Conservation (phyloP, 257 asterid species). For the Jacaranda copaia region DNA sequence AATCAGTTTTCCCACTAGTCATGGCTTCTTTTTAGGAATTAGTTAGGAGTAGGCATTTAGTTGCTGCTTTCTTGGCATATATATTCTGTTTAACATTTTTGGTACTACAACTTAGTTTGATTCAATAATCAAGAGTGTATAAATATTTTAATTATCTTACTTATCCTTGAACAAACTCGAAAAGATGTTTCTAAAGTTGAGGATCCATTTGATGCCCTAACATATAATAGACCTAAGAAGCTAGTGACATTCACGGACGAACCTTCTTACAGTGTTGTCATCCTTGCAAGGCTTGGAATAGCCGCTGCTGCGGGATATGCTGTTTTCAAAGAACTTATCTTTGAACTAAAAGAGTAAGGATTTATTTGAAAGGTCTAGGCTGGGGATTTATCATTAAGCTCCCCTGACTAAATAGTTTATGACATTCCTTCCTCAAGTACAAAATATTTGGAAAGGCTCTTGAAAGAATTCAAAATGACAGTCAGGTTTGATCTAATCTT, state of each 20-base stretch:
- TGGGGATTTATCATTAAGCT: neutral
- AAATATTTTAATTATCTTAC: conserved; percentile 5
- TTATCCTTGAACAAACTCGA: conserved; percentile 42
- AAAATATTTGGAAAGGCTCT: conserved; percentile 69
- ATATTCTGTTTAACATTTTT: neutral
- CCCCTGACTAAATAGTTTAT: neutral
- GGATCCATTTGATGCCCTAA: conserved; percentile 72
- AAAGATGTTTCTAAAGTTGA: conserved; percentile 60
- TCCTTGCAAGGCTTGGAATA: conserved; percentile 68
- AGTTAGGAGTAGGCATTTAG: too few species aligned
- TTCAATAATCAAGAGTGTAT: neutral
- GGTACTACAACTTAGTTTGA: neutral
- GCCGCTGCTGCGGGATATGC: conserved; percentile 72
- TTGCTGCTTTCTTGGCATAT: too few species aligned
- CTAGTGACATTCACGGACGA: conserved; percentile 72
- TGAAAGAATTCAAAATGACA: conserved; percentile 62
- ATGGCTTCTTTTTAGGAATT: too few species aligned
- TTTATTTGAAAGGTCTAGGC: neutral
- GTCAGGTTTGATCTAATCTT: conserved; percentile 55
- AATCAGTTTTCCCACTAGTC: neutral
- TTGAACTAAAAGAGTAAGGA: conserved; percentile 69
- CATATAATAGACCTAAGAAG: conserved; percentile 70
- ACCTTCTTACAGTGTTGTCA: conserved; percentile 61
- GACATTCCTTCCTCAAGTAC: conserved; percentile 43
- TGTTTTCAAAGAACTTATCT: conserved; percentile 65